Conservation (phyloP, 1,284 basidiomycete genomes). For the Trametes hirsuta region DNA sequence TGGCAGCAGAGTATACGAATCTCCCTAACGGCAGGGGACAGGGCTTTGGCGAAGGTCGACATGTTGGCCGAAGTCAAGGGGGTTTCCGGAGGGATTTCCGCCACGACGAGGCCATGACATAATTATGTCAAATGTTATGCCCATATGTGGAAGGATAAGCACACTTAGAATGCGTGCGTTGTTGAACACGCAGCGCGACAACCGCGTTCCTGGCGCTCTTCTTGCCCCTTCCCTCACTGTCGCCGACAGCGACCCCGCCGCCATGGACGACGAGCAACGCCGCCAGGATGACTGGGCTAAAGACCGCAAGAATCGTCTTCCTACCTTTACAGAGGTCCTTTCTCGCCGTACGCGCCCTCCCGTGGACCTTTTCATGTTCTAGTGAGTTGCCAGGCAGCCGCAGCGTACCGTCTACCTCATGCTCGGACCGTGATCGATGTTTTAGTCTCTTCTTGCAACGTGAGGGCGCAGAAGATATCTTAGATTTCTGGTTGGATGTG, state of each 20-base stretch:
- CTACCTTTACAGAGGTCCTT: constrained; percentile 84
- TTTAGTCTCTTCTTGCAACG: constrained; percentile 86
- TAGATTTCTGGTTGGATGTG: constrained; percentile 99
- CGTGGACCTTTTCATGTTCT: constrained; percentile 98
- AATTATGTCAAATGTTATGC: not conserved
- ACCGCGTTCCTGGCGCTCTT: constrained; percentile 20
- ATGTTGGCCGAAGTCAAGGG: constrained; percentile 39
- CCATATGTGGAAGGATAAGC: constrained; percentile 10
- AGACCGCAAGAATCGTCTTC: constrained; percentile 70
- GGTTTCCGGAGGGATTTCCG: constrained; percentile 8
- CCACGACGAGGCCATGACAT: not conserved
- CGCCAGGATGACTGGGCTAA: constrained; percentile 69
- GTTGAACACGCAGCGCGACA: constrained; percentile 22
- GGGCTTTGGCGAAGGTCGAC: constrained; percentile 73
- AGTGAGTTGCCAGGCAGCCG: constrained; percentile 59
- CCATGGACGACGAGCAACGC: constrained; percentile 61
- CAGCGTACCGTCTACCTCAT: constrained; percentile 6
- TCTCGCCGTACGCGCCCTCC: constrained; percentile 89
- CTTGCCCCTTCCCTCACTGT: constrained; percentile 13
- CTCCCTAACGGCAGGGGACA: constrained; percentile 85
- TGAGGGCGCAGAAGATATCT: constrained; percentile 91
- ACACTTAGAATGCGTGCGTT: constrained; percentile 5
- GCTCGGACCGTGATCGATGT: constrained; percentile 12
- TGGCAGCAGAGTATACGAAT: constrained; percentile 89
- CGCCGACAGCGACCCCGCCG: constrained; percentile 22